Evolutionary conservation across 1,284 basidiomycete species (phyloP).

Genomic region (Moesziomyces sp.): DNA sequence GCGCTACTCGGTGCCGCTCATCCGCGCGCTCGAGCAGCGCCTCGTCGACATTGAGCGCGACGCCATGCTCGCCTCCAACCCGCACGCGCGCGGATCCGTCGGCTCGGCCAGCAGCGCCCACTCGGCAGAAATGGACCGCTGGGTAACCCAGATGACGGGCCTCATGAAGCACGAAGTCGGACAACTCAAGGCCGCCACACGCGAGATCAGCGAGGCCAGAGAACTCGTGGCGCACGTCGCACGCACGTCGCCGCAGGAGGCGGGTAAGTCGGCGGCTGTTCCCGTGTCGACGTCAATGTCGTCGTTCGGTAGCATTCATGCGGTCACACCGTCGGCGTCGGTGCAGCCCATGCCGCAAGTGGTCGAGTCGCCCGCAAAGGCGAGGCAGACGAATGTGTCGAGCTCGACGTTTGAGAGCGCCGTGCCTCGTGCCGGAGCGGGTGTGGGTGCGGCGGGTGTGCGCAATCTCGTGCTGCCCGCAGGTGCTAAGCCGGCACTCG

Average conservation of each 20-base stretch:
- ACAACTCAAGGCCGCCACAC: slow-evolving; percentile 56
- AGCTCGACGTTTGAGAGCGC: slow-evolving; percentile 46
- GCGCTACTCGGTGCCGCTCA: slow-evolving; percentile 63
- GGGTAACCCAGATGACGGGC: slow-evolving; percentile 62
- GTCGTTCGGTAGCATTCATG: slow-evolving; percentile 26
- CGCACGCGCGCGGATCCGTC: slow-evolving; percentile 18
- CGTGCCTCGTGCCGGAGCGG: slow-evolving; percentile 10
- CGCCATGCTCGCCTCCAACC: slow-evolving; percentile 54
- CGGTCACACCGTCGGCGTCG: slow-evolving; percentile 24
- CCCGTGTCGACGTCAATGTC: slow-evolving; percentile 16
- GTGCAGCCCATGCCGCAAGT: slow-evolving; percentile 6
- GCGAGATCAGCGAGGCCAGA: slow-evolving; percentile 53
- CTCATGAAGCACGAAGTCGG: slow-evolving; percentile 67
- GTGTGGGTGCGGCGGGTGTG: background rate
- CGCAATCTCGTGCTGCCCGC: slow-evolving; percentile 24
- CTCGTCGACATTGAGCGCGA: slow-evolving; percentile 64
- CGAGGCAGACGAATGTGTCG: slow-evolving; percentile 37
- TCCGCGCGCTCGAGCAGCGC: slow-evolving; percentile 62
- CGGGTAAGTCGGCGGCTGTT: background rate
- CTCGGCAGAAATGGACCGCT: slow-evolving; percentile 58
- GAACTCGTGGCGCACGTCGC: slow-evolving; percentile 50
- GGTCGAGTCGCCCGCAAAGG: slow-evolving; percentile 1
- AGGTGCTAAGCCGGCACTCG: slow-evolving; percentile 22
- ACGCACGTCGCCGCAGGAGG: slow-evolving; percentile 1
- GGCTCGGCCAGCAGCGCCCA: slow-evolving; percentile 15